Conservation (phyloP, 305 asterid species). For the Solanum hybrid region DNA sequence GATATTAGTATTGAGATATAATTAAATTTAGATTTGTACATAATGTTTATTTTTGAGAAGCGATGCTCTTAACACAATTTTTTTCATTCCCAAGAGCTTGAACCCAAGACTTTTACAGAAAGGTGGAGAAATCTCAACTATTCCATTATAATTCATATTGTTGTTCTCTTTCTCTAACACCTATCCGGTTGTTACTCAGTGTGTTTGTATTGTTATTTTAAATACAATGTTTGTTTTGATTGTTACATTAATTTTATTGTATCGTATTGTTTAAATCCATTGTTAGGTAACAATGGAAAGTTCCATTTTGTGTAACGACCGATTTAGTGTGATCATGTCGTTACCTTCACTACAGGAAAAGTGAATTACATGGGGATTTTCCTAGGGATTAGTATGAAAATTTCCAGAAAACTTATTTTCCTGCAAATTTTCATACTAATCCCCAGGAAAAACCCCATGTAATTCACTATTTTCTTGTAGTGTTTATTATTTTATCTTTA, state of each 20-base stretch:
- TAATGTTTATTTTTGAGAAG: not conserved
- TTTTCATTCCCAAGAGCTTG: not conserved
- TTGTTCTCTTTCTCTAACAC: not conserved
- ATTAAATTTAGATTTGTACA: not conserved
- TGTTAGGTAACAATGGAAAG: not conserved
- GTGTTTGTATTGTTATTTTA: no score
- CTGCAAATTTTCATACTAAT: no score
- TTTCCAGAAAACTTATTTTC: no score
- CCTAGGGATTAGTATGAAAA: no score
- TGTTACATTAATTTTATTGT: not conserved
- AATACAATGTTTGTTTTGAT: no score
- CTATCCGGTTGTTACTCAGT: not conserved
- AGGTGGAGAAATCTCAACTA: not conserved
- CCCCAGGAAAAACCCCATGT: no score
- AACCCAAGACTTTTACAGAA: not conserved
- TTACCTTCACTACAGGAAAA: no score
- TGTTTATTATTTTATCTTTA: no score
- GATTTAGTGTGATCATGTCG: not conserved
- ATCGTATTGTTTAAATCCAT: no score
- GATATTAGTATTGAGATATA: not conserved
- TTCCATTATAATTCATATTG: not conserved
- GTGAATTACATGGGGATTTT: no score
- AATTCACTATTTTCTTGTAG: no score
- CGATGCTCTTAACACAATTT: not conserved
- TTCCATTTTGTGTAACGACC: not conserved